Evolutionary conservation across 148 eudicot species (phyloP).

Genomic region (Agrostemma githago): DNA sequence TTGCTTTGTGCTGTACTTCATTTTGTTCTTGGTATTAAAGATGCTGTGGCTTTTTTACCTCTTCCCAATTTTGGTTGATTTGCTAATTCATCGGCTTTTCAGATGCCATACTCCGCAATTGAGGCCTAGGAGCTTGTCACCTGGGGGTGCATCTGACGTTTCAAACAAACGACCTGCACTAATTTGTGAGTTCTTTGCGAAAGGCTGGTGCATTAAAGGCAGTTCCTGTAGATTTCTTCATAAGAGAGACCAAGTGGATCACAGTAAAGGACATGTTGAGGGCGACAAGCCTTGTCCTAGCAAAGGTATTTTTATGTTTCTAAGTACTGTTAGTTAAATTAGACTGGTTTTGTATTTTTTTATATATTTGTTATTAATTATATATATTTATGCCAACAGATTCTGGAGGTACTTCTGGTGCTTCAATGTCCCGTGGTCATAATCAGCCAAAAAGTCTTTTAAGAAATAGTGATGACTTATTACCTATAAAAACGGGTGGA

Average conservation of each 20-base stretch:
- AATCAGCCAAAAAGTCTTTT: slow-evolving; percentile 21
- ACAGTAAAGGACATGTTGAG: slow-evolving; percentile 30
- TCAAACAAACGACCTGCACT: slow-evolving; percentile 57
- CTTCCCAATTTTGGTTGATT: slow-evolving; percentile 23
- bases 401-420: slow-evolving; percentile 28
- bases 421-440: slow-evolving; percentile 26
- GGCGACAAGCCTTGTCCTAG: slow-evolving; percentile 27
- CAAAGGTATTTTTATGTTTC: slow-evolving; percentile 40
- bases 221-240: slow-evolving; percentile 82
- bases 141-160: slow-evolving; percentile 34
- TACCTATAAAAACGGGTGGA: slow-evolving; percentile 23
- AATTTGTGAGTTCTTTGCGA: slow-evolving; percentile 65
- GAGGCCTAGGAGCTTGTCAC: slow-evolving; percentile 55
- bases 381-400: slow-evolving; percentile 48
- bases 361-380: slow-evolving; percentile 22
- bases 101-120: slow-evolving; percentile 49
- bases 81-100: slow-evolving; percentile 42
- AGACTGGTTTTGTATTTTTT: slow-evolving; percentile 7
- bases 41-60: slow-evolving; percentile 15
- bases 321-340: slow-evolving; percentile 22
- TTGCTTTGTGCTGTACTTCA: slow-evolving; percentile 8
- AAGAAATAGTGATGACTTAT: slow-evolving; percentile 17
- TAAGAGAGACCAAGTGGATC: slow-evolving; percentile 38
- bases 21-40: slow-evolving; percentile 13
- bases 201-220: slow-evolving; percentile 98